Percentiles rank a stretch among this genome's conserved stretches.
These are phyloP conservation scores for Cyclotella atomus DNA, from an alignment of 108 stramenopile species.

Conservation along the genomic window DNA sequence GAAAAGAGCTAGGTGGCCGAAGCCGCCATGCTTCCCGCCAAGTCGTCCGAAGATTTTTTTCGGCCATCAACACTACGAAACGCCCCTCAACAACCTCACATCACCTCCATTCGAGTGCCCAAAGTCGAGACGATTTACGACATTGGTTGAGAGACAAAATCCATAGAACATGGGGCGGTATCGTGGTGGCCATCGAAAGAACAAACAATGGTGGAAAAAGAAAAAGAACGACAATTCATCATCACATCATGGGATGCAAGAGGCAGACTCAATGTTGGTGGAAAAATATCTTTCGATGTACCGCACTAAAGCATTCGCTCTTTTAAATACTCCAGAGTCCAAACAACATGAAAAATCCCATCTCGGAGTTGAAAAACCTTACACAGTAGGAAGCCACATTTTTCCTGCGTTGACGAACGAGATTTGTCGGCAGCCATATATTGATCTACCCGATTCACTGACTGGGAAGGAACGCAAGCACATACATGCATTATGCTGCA, in stretches of 20 bases:
- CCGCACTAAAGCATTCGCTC: slow-evolving; percentile 30
- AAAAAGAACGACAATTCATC: not conserved
- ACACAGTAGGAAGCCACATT: slow-evolving; percentile 32
- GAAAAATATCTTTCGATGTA: slow-evolving; percentile 44
- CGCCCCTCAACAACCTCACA: no score
- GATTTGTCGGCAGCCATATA: slow-evolving; percentile 52
- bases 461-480: slow-evolving; percentile 59
- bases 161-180: slow-evolving; percentile 8
- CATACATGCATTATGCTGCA: slow-evolving; percentile 67
- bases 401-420: slow-evolving; percentile 54
- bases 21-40: no score
- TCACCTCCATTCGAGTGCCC: no score
- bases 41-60: no score
- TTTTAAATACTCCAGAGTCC: not conserved
- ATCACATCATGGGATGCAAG: slow-evolving; percentile 1
- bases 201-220: not conserved
- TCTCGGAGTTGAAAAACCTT: not conserved
- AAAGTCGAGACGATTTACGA: no score
- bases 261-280: slow-evolving; percentile 31
- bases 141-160: no score
- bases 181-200: slow-evolving; percentile 6
- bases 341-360: not conserved
- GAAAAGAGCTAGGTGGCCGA: no score
- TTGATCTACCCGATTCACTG: slow-evolving; percentile 65
- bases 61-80: no score